phyloP scores from a whole-genome alignment of 495 filamentous ascomycete species.

The Tuber microsphaerosporum region DNA sequence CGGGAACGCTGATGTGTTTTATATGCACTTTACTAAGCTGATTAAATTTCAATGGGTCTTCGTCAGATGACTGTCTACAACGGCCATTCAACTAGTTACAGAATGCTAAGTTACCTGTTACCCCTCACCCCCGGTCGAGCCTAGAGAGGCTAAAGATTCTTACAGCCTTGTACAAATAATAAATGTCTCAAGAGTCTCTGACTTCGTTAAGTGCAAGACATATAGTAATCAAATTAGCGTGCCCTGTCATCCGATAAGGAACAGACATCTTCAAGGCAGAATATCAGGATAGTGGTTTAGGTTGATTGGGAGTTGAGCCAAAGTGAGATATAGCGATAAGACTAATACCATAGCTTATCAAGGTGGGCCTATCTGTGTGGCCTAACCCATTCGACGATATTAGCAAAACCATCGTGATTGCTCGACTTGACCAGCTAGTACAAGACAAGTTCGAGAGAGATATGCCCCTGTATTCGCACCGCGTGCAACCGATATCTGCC shows the following conservation, averaged over 20 bases:
- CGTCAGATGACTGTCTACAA: neutral
- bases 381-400: neutral
- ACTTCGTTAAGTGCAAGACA: neutral
- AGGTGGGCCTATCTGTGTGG: neutral
- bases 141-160: neutral
- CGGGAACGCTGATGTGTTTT: neutral
- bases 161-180: neutral
- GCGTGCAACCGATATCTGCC: neutral
- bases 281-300: neutral
- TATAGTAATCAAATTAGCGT: neutral
- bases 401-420: neutral
- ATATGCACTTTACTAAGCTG: neutral
- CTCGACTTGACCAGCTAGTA: neutral
- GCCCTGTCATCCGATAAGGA: neutral
- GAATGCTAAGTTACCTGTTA: neutral
- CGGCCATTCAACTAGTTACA: neutral
- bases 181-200: neutral
- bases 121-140: neutral
- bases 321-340: neutral
- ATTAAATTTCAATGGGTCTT: neutral
- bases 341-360: neutral
- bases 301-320: neutral
- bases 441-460: neutral
- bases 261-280: neutral
- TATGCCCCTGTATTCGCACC: neutral